Percentiles rank a stretch among this genome's conserved stretches.
Conservation (phyloP, 768 basidiomycete species). For the Porpolomopsis calyptriformis region DNA sequence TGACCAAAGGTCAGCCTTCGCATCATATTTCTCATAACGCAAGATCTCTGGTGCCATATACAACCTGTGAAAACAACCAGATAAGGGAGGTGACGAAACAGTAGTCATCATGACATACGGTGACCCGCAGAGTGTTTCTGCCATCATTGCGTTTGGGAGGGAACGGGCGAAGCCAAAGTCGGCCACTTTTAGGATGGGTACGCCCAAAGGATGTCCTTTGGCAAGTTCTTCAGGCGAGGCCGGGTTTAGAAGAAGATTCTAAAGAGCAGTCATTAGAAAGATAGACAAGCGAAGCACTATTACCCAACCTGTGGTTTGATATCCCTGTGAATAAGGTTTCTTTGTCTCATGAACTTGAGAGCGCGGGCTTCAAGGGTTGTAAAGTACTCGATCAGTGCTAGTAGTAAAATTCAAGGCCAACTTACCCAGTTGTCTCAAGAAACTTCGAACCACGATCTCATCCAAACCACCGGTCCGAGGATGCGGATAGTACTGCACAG, state of each 20-base stretch:
- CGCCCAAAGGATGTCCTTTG: constrained; percentile 81
- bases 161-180: constrained; percentile 97
- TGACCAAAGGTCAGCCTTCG: constrained; percentile 96
- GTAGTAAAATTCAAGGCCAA: constrained; percentile 9
- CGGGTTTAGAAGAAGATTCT: constrained; percentile 88
- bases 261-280: constrained; percentile 7
- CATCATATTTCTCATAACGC: constrained; percentile 94
- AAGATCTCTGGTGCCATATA: constrained; percentile 99
- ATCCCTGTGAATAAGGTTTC: constrained; percentile 90
- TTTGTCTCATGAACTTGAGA: constrained; percentile 79
- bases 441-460: constrained; percentile 84
- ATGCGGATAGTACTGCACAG: constrained; percentile 82
- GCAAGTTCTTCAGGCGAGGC: constrained; percentile 70
- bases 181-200: constrained; percentile 92
- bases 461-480: constrained; percentile 84
- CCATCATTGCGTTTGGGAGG: constrained; percentile 85
- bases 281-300: neutral
- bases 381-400: neutral
- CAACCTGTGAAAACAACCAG: constrained; percentile 36
- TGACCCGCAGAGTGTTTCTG: constrained; percentile 95
- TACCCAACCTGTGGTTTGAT: constrained; percentile 81
- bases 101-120: constrained; percentile 49
- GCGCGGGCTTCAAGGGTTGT: constrained; percentile 60
- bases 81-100: neutral
- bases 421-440: constrained; percentile 81